These are phyloP conservation scores for Candida boleticola DNA, from an alignment of 805 yeast species.

Conservation along the genomic window DNA sequence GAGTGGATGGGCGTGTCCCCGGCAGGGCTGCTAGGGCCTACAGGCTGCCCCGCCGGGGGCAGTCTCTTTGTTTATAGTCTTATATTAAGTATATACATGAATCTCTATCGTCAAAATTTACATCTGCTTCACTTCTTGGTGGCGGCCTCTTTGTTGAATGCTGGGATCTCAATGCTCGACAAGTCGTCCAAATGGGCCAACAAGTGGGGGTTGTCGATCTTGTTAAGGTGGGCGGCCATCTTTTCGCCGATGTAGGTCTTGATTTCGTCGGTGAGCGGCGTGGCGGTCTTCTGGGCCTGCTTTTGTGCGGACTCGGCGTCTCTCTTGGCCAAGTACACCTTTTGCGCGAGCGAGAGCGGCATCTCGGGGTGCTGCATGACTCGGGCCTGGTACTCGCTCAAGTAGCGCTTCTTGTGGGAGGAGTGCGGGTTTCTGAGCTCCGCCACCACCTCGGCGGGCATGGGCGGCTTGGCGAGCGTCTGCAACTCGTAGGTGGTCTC, in stretches of 20 bases:
- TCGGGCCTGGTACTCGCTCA: slow-evolving; percentile 62
- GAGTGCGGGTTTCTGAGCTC: slow-evolving; percentile 79
- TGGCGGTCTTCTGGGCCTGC: slow-evolving; percentile 27
- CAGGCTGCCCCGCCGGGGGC: too few relatives aligned
- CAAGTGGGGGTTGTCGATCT: slow-evolving; percentile 34
- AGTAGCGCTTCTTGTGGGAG: slow-evolving; percentile 52
- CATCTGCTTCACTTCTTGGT: slow-evolving; percentile 23
- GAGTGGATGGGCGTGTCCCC: too few relatives aligned
- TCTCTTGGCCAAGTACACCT: slow-evolving; percentile 59
- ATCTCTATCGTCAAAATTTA: too few relatives aligned
- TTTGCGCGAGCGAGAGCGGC: slow-evolving; percentile 69
- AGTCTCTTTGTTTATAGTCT: too few relatives aligned
- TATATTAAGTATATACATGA: too few relatives aligned
- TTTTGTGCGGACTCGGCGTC: slow-evolving; percentile 12
- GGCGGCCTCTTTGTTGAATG: slow-evolving; percentile 28
- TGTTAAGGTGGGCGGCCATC: slow-evolving; percentile 40
- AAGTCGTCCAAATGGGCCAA: slow-evolving; percentile 39
- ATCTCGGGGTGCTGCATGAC: slow-evolving; percentile 67
- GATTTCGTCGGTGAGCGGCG: slow-evolving; percentile 49
- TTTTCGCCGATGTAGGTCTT: slow-evolving; percentile 53
- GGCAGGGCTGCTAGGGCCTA: too few relatives aligned
- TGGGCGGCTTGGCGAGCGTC: slow-evolving; percentile 61
- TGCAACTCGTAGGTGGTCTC: slow-evolving; percentile 76
- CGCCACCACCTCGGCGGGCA: slow-evolving; percentile 63
- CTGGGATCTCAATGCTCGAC: slow-evolving; percentile 27